Percentiles rank a stretch among this genome's conserved stretches.
phyloP scores from a whole-genome alignment of 163 green algal genomes.

The Volvox carteri region DNA sequence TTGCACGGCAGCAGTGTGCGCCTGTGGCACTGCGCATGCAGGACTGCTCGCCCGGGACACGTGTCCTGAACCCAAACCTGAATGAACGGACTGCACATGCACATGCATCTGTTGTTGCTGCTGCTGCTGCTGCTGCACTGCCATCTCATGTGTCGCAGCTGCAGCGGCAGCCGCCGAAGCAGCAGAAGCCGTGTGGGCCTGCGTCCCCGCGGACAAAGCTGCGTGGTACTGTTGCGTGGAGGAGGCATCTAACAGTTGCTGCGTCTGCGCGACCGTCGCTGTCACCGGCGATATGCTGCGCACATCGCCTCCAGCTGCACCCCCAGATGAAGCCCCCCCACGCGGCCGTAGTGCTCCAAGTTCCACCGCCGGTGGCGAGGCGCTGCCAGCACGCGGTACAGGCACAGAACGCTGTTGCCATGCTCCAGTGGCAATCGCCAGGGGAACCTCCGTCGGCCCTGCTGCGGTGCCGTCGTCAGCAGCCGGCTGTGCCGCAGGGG shows the following conservation, averaged over 20 bases:
- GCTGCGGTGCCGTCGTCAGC: neutral
- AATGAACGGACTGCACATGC: neutral
- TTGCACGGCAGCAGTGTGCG: neutral
- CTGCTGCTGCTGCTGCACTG: neutral
- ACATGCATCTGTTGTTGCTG: neutral
- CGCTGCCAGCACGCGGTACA: neutral
- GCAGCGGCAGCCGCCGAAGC: neutral
- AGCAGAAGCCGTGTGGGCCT: neutral
- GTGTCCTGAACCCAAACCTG: neutral
- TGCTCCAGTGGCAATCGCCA: neutral
- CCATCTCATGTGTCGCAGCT: neutral
- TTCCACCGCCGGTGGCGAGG: neutral
- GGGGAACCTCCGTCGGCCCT: too few species aligned
- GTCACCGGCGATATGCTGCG: neutral
- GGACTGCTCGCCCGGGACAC: neutral
- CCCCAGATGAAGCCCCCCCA: too few species aligned
- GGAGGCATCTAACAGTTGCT: neutral
- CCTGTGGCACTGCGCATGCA: neutral
- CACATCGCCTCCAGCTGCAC: neutral
- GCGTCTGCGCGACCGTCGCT: neutral
- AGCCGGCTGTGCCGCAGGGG: neutral
- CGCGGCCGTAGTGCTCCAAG: too few species aligned
- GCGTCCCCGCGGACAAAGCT: neutral
- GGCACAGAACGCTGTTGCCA: neutral
- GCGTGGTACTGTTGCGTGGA: constrained; percentile 10